Evolutionary conservation across 768 basidiomycete genomes (phyloP), one percentile per base, ranked within the genome.

Genomic region (Lentinula detonsa): DNA sequence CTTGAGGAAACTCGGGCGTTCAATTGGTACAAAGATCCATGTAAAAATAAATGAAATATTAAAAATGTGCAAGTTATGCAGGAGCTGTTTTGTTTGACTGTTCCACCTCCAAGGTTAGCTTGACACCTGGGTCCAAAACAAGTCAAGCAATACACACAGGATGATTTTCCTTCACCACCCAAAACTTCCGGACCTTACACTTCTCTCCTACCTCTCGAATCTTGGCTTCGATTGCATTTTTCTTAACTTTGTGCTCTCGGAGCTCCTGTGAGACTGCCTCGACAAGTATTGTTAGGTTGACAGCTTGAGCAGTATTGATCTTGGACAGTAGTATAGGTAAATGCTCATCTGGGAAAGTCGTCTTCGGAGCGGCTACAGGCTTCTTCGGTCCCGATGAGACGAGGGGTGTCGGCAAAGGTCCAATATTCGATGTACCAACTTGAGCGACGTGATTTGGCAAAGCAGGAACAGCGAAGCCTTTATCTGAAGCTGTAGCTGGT

Each of bases 191-290:
- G 61, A 85, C 82, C 69, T 83, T 88, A 66, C 83, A 86, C 68
- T 90, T 93, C 72, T 87, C 88, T 15, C 83, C 79, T 11, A 93
- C 81, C 71, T 93, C 90, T 50, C 82, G 78, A 40, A 95, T 77
- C 70, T 93, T 93, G 2, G 85, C 85, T 71, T 92, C 90, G 49
- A 95, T 85, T 4, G 90, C 85, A 54, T 86, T 89, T 79, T 93
- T 94, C 77, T 88, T 92, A 63, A 93, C 81, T 60, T 86, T 87
- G 64, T 88, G 75, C n/a, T 70, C 72, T 35, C 83, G 83, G 43
- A 93, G 75, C 31, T 88, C 88, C 63, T 87, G 83, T 66, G 86
- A 83, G 64, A 93, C 80, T 7, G 83, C 79, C 62, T 93, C 91
- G 0, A 93, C 81, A 33, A 95, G 81, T 59, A 85, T 80, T 7